Evolutionary conservation across 2,329 filamentous ascomycete genomes (phyloP), one percentile per base, ranked within the genome.

Genomic region (Cladosporium sp.): DNA sequence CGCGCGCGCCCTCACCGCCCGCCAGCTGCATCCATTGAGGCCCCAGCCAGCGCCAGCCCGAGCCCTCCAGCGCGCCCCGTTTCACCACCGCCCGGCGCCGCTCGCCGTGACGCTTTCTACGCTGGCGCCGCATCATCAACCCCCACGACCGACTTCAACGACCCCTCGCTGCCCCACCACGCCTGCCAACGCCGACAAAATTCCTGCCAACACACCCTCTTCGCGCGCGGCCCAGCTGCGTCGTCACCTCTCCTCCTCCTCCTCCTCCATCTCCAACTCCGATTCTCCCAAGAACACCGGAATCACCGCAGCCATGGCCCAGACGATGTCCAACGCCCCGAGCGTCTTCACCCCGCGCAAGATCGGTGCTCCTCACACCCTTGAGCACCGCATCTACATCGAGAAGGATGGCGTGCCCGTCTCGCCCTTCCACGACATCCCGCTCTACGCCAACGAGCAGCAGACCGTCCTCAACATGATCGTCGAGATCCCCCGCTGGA

Each of bases 401-500:
- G 92, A 98, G 82, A 91, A 95, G 80, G 89, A 97, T 87, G 93
- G 92, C 77, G 78, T 87, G 61, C 87, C 89, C 63, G 74, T 97
- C 73, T 97, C 92, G 59, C 87, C 92, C 64, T 98, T 96, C 84
- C 93, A 98, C 80, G 93, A 98, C 72, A 90, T 98, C 64, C 93
- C 93, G 58, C 88, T 98, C 65, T 98, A 90, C 72, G 92, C 92
- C 84, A 95, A 98, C 74, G 81, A 87, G 75, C 87, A 95, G 79
- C 84, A 95, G 81, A 95, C 86, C 65, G 78, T 97, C 72, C 82
- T 98, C 70, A 98, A 98, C 86, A 98, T 98, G 93, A 73, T 98
- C 61, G 93, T 98, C 67, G 93, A 98, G 86, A 96, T 98, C 68
- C 93, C 93, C 68, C 86, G 93, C 78, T 98, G 93, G 93, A 95